phyloP scores from a whole-genome alignment of 2,329 filamentous ascomycete species.

The Colletotrichum musae region DNA sequence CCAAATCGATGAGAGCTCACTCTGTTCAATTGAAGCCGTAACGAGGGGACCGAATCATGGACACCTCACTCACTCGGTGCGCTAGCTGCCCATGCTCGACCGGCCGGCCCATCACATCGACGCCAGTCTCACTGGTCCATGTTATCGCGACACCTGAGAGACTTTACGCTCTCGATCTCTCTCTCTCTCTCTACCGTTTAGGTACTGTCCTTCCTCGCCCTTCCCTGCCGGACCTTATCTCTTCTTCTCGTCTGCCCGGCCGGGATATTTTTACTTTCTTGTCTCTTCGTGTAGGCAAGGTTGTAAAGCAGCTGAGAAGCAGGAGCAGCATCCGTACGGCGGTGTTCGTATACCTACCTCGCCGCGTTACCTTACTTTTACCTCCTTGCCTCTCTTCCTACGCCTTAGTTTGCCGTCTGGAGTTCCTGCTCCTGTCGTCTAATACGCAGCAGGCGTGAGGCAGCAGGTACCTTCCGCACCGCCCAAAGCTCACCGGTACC shows the following conservation, averaged over 20 bases:
- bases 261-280: no score
- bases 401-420: not conserved
- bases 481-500: conserved; percentile 17
- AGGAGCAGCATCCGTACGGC: no score
- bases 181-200: no score
- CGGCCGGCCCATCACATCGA: conserved; percentile 5
- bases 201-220: no score
- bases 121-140: conserved; percentile 1
- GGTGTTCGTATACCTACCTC: no score
- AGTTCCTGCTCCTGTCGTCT: not conserved
- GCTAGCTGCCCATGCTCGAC: conserved; percentile 3
- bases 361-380: not conserved
- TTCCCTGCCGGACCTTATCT: no score
- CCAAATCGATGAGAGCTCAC: no score
- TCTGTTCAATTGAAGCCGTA: no score
- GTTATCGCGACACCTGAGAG: not conserved
- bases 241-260: no score
- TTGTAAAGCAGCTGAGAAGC: no score
- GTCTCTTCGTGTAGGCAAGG: no score
- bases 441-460: not conserved
- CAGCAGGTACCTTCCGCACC: conserved; percentile 9
- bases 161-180: no score
- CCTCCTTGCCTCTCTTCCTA: not conserved
- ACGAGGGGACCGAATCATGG: conserved; percentile 1
- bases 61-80: conserved; percentile 8